These are phyloP conservation scores for Spatholobus suberectus DNA, from an alignment of 306 rosid species.

Conservation along the genomic window DNA sequence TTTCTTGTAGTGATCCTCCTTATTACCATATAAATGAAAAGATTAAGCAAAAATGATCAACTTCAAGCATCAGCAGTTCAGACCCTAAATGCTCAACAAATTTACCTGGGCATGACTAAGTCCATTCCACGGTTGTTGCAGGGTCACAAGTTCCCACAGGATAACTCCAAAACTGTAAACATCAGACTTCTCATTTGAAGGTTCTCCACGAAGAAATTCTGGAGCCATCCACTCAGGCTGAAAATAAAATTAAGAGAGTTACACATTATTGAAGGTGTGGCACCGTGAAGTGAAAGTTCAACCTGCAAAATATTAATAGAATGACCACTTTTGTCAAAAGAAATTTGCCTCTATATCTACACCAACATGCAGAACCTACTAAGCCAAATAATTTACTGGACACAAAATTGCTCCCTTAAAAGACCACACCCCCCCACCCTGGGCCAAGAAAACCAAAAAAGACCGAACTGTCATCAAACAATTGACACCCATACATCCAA, in stretches of 20 bases:
- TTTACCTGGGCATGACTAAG: constrained; percentile 92
- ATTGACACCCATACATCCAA: neutral
- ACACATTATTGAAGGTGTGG: constrained; percentile 53
- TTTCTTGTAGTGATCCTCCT: neutral
- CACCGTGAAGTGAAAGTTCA: constrained; percentile 55
- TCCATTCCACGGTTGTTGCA: constrained; percentile 96
- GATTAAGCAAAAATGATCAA: neutral
- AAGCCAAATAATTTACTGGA: constrained; percentile 17
- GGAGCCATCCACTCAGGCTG: constrained; percentile 99
- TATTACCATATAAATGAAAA: neutral
- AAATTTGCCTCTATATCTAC: constrained; percentile 26
- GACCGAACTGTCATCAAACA: constrained; percentile 8
- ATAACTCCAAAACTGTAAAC: constrained; percentile 95
- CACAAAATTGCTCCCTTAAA: neutral
- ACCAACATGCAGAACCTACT: constrained; percentile 5
- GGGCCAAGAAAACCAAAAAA: no score
- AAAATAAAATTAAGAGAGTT: constrained; percentile 73
- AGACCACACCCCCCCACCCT: neutral
- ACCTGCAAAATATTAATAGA: constrained; percentile 61
- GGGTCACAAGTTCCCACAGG: constrained; percentile 90
- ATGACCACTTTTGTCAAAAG: constrained; percentile 40
- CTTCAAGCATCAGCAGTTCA: neutral
- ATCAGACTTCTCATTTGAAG: constrained; percentile 93
- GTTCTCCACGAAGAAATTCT: constrained; percentile 97
- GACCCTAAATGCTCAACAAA: constrained; percentile 14